These are phyloP conservation scores for Ogataea pini DNA, from an alignment of 805 yeast genomes.

Conservation along the genomic window DNA sequence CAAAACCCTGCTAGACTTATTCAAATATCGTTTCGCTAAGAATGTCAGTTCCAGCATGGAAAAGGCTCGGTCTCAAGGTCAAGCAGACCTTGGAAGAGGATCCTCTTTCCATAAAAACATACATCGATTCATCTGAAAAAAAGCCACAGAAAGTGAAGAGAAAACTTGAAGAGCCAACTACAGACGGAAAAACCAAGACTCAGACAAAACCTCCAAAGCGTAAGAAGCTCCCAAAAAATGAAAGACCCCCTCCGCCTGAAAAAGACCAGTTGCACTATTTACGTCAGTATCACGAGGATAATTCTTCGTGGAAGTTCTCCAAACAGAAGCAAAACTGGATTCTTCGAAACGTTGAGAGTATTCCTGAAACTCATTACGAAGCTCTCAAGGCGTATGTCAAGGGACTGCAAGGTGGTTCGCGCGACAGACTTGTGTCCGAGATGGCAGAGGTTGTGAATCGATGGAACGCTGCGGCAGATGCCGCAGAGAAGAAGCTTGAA, in stretches of 20 bases:
- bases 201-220: constrained; percentile 72
- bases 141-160: constrained; percentile 29
- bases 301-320: constrained; percentile 75
- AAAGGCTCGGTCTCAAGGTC: constrained; percentile 68
- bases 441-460: constrained; percentile 45
- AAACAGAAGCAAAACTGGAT: constrained; percentile 89
- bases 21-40: background rate
- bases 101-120: constrained; percentile 44
- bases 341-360: constrained; percentile 55
- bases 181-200: constrained; percentile 6
- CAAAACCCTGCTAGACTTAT: too few relatives aligned
- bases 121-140: constrained; percentile 40
- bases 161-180: constrained; percentile 22
- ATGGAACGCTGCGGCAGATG: constrained; percentile 57
- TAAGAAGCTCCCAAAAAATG: constrained; percentile 64
- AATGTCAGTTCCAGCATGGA: constrained; percentile 76
- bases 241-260: constrained; percentile 72
- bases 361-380: constrained; percentile 54
- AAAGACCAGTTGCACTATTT: constrained; percentile 72
- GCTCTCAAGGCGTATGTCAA: constrained; percentile 53
- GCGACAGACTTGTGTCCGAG: constrained; percentile 53
- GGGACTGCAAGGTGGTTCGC: constrained; percentile 71
- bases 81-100: constrained; percentile 47
- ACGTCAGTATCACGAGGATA: constrained; percentile 56
- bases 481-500: constrained; percentile 43